phyloP scores from a whole-genome alignment of 768 basidiomycete genomes.

The Boletus sp. region DNA sequence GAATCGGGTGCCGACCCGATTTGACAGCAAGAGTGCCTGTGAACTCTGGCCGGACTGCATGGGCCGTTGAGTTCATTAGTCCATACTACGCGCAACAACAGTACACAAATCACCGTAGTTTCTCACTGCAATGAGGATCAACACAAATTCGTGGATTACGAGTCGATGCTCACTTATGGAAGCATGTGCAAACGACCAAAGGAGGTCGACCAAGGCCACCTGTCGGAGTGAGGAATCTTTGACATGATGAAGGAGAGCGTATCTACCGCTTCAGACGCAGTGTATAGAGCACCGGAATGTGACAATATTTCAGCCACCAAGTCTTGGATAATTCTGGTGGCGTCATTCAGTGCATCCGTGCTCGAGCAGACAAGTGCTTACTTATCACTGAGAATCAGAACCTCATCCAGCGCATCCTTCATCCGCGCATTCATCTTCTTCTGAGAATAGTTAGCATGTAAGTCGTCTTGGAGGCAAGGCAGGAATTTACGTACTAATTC shows the following conservation, averaged over 20 bases:
- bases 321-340: slow-evolving; percentile 70
- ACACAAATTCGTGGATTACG: background rate
- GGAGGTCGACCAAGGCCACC: slow-evolving; percentile 87
- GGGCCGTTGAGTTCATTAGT: background rate
- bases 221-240: slow-evolving; percentile 26
- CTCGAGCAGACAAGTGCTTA: slow-evolving; percentile 24
- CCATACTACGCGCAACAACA: background rate
- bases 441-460: slow-evolving; percentile 35
- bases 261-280: slow-evolving; percentile 82
- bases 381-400: slow-evolving; percentile 83
- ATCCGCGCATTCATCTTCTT: slow-evolving; percentile 87
- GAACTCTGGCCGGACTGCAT: slow-evolving; percentile 83
- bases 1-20: slow-evolving; percentile 82
- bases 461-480: background rate
- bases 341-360: background rate
- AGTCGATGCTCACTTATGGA: slow-evolving; percentile 64
- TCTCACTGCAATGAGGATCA: slow-evolving; percentile 35
- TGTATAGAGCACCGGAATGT: slow-evolving; percentile 80
- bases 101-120: slow-evolving; percentile 42
- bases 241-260: background rate
- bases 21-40: slow-evolving; percentile 90
- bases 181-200: slow-evolving; percentile 83
- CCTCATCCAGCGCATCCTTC: slow-evolving; percentile 90
- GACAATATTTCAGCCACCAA: slow-evolving; percentile 68
- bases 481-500: slow-evolving; percentile 60